Conservation (phyloP, 192 early-diverging fungal genomes). For the Spizellomyces sp. region DNA sequence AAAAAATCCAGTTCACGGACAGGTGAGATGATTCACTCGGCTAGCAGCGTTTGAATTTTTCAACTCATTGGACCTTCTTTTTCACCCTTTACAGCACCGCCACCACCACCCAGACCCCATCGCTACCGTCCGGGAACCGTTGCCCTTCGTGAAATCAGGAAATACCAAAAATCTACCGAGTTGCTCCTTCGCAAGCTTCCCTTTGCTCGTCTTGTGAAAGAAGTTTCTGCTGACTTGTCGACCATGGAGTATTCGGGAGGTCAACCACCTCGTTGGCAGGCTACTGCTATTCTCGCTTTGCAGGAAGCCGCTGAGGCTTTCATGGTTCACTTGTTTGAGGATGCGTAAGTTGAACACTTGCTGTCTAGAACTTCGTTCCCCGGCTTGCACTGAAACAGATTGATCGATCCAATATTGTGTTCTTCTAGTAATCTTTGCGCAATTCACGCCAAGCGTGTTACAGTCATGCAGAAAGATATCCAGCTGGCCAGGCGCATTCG, state of each 20-base stretch:
- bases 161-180: conserved; percentile 80
- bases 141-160: conserved; percentile 82
- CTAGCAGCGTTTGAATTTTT: too few relatives aligned
- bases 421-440: conserved; percentile 79
- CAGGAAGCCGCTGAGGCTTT: conserved; percentile 84
- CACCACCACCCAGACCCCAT: conserved; percentile 29
- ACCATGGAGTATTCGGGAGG: conserved; percentile 29
- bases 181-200: conserved; percentile 82
- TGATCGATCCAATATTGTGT: background rate
- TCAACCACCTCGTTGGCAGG: conserved; percentile 68
- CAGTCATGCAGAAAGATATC: conserved; percentile 90
- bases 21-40: too few relatives aligned
- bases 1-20: too few relatives aligned
- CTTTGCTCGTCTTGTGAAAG: conserved; percentile 74
- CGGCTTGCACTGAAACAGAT: background rate
- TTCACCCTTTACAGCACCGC: background rate
- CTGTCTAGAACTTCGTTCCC: too few relatives aligned
- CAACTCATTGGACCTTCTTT: too few relatives aligned
- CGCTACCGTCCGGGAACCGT: conserved; percentile 77
- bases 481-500: conserved; percentile 87
- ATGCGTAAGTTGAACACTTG: conserved; percentile 59
- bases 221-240: conserved; percentile 37
- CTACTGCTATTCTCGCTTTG: conserved; percentile 72
- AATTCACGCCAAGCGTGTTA: conserved; percentile 93
- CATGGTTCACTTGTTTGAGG: conserved; percentile 85